These are phyloP conservation scores for Plasmodium billcollinsi DNA, from an alignment of 169 alveolate species.

Conservation along the genomic window DNA sequence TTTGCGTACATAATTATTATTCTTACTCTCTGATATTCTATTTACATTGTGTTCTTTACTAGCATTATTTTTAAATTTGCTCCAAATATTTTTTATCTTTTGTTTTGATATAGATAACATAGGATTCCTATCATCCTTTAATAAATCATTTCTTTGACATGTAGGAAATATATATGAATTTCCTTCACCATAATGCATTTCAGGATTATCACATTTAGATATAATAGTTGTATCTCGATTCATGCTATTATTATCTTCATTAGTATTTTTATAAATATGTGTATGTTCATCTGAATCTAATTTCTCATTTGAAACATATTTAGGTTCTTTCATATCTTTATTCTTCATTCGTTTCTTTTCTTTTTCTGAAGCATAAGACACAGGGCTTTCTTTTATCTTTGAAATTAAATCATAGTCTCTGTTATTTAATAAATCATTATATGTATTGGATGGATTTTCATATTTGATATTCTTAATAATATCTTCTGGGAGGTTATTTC, in stretches of 20 bases:
- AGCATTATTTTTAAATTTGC: slow-evolving; percentile 39
- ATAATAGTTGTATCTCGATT: neutral
- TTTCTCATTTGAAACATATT: slow-evolving; percentile 18
- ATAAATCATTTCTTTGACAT: slow-evolving; percentile 15
- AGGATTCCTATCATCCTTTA: slow-evolving; percentile 37
- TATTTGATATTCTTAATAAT: slow-evolving; percentile 34
- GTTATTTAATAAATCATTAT: slow-evolving; percentile 15
- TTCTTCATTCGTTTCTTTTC: neutral
- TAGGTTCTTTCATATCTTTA: slow-evolving; percentile 1
- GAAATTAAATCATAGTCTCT: slow-evolving; percentile 18
- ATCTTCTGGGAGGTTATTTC: slow-evolving; percentile 17
- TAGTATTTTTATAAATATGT: slow-evolving; percentile 16
- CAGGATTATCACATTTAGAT: slow-evolving; percentile 18
- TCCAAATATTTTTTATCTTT: slow-evolving; percentile 65
- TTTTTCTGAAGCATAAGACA: neutral
- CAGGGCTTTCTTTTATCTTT: neutral
- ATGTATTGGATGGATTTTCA: slow-evolving; percentile 29
- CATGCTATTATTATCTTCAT: neutral
- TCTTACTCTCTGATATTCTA: slow-evolving; percentile 26
- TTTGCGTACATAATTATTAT: slow-evolving; percentile 2
- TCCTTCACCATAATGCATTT: slow-evolving; percentile 21
- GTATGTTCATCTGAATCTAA: slow-evolving; percentile 1
- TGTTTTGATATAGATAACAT: slow-evolving; percentile 58
- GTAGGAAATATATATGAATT: slow-evolving; percentile 28
- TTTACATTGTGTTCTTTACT: slow-evolving; percentile 33